A percentile compares a stretch with the other conserved stretches of the same genome.
These are phyloP conservation scores for Combretum micranthum DNA, from an alignment of 345 rosid genomes.

Conservation along the genomic window DNA sequence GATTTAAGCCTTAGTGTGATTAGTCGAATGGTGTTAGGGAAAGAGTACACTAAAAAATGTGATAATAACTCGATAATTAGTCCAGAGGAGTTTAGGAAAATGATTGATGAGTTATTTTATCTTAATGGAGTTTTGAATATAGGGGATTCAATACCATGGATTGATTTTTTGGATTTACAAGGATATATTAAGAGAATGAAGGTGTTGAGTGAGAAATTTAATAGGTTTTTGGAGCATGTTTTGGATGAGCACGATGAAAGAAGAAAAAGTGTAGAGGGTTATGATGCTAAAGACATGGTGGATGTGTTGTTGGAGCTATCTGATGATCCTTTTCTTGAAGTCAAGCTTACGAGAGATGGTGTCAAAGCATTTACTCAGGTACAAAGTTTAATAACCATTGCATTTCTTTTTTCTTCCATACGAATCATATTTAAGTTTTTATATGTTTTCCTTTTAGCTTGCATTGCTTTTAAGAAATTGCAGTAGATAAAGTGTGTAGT, in stretches of 20 bases:
- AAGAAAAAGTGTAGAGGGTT: not conserved
- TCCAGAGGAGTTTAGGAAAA: constrained; percentile 40
- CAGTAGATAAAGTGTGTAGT: too few relatives aligned
- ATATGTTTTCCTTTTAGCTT: too few relatives aligned
- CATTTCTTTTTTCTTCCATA: too few relatives aligned
- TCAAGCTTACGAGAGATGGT: constrained; percentile 1
- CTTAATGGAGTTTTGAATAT: constrained; percentile 12
- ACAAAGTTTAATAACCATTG: too few relatives aligned
- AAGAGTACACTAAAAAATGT: constrained; percentile 25
- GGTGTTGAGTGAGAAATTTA: constrained; percentile 14
- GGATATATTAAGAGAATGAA: constrained; percentile 21
- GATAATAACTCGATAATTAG: constrained; percentile 13
- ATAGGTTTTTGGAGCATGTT: constrained; percentile 10
- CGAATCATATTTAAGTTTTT: too few relatives aligned
- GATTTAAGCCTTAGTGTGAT: constrained; percentile 33
- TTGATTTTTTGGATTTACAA: constrained; percentile 14
- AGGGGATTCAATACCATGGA: constrained; percentile 16
- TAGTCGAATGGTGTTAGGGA: constrained; percentile 50
- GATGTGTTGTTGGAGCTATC: not conserved
- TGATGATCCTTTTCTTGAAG: constrained; percentile 6
- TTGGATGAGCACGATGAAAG: not conserved
- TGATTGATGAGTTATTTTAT: constrained; percentile 42
- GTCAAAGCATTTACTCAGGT: constrained; percentile 9
- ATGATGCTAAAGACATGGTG: constrained; percentile 7
- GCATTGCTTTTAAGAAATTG: too few relatives aligned